Evolutionary conservation across 306 rosid species (phyloP), one percentile per base, ranked within the genome.

Genomic region (Prunus mume): DNA sequence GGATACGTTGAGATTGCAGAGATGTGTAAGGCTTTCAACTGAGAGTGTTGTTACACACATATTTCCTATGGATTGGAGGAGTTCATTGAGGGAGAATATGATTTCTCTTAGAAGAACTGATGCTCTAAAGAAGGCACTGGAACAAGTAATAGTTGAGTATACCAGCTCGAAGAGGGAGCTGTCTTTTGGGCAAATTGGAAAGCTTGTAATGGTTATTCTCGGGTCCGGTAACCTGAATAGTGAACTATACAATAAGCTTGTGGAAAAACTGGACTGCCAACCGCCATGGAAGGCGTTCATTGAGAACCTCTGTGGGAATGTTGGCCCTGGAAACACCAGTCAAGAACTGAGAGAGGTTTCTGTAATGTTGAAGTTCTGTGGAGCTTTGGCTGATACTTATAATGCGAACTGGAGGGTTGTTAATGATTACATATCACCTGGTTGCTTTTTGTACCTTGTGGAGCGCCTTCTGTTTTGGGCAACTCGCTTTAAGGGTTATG

Each of bases 371-470:
- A 79, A 61, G 32, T 68, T 90, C 18, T 60, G 57, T 74, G 75
- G 61, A 54, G 91, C 94, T 60, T 68, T 91, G 69, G 20, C 0
- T 3, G 66, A 77, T 71, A 84, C 86, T 28, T 90, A 83, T 49
- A 32, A 2, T 4, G 87, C 64, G 13, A 74, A 91, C 25, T 84
- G 88, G 91, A 58, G 0, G 34, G 4, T 0, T 18, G 81, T 47
- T 24, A 0, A 5, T 3, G 94, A 91, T 69, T 87, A 85, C 68
- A 81, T 93, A 15, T 73, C 93, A 56, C 96, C 98, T 1, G 68
- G 70, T 65, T 89, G 89, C 84, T 90, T 90, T 76, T 61, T 93
- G 68, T 88, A 91, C 79, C 94, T 91, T 28, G 71, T 89, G 18
- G 98, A 93, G 73, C 93, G 87, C 68, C 84, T 93, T 65, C 55